Evolutionary conservation across 176 grass and related monocot species (phyloP).

Genomic region (Aegilops bicornis): DNA sequence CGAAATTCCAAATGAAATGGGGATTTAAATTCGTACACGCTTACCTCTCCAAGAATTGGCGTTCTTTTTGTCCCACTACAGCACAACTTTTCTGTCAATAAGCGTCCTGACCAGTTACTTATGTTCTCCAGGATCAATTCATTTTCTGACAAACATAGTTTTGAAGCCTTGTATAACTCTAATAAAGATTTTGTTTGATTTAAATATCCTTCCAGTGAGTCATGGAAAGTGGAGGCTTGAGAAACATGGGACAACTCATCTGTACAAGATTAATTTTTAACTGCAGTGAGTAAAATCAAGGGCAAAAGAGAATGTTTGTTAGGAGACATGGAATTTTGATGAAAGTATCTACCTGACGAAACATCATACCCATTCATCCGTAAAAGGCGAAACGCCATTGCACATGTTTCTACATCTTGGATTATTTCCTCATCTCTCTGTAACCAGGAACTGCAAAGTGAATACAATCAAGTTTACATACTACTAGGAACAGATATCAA

Average conservation of each 20-base stretch:
- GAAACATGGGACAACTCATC: slow-evolving; percentile 48
- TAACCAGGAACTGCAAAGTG: slow-evolving; percentile 71
- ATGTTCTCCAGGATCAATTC: slow-evolving; percentile 60
- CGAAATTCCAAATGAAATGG: neutral
- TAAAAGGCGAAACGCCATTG: slow-evolving; percentile 76
- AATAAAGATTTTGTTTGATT: slow-evolving; percentile 54
- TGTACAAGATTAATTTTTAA: slow-evolving; percentile 14
- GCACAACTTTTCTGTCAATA: slow-evolving; percentile 45
- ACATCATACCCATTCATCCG: slow-evolving; percentile 70
- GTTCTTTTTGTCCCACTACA: neutral
- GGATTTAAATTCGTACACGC: neutral
- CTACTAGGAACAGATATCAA: too few species aligned
- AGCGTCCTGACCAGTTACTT: slow-evolving; percentile 48
- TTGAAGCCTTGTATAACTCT: slow-evolving; percentile 75
- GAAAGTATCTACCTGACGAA: neutral
- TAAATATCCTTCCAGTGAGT: slow-evolving; percentile 62
- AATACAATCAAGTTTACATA: too few species aligned
- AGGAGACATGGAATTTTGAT: neutral
- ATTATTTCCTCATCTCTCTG: slow-evolving; percentile 57
- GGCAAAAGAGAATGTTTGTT: neutral
- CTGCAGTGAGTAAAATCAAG: neutral
- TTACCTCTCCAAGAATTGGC: slow-evolving; percentile 40
- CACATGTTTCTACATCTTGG: slow-evolving; percentile 53
- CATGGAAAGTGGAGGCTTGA: slow-evolving; percentile 34
- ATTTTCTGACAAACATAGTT: slow-evolving; percentile 46